Evolutionary conservation across 768 basidiomycete genomes (phyloP), one percentile per base, ranked within the genome.

Genomic region (Auriculariales sp.): DNA sequence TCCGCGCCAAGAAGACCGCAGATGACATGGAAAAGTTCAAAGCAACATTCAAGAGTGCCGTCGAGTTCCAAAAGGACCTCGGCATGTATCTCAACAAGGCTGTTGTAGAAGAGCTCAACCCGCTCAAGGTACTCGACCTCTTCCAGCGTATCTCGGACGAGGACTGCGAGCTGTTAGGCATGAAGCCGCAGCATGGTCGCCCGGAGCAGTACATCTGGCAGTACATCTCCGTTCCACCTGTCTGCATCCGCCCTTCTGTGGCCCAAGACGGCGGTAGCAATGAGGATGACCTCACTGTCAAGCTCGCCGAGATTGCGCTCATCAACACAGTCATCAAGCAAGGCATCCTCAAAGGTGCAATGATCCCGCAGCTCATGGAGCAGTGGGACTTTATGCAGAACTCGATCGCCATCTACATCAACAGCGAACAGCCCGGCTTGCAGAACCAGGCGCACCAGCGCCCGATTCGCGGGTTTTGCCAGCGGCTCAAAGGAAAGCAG

Each of bases 121-220:
- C 95, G 0, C 66, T 98, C 57, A 92, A 93, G 63, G 90, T 90
- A 0, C 68, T 98, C 50, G 90, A 92, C 62, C 69, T 99, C 47
- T 97, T 99, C 66, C 79, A 80, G 62, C 70, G 89, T 54, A 88
- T 99, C 60, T 88, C 92, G 2, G 83, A 91, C 49, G 92, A 97
- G 71, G 95, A 99, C 58, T 94, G 90, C 60, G 95, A 99, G 64
- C 69, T 99, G 39, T 72, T 99, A 10, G 94, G 95, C 2, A 65
- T 98, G 51, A 80, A 87, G 51, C 95, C 95, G 1, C 75, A 75
- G 12, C 81, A 80, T 59, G 93, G 94, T 44, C 70, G 95, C 48
- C 95, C 95, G 9, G 95, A 99, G 67, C 87, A 97, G 62, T 95
- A 91, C 58, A 79, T 99, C 47, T 99, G 95, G 94, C 94, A 98